These are phyloP conservation scores for Scenedesmus sp. DNA, from an alignment of 163 green algal species.

Conservation along the genomic window DNA sequence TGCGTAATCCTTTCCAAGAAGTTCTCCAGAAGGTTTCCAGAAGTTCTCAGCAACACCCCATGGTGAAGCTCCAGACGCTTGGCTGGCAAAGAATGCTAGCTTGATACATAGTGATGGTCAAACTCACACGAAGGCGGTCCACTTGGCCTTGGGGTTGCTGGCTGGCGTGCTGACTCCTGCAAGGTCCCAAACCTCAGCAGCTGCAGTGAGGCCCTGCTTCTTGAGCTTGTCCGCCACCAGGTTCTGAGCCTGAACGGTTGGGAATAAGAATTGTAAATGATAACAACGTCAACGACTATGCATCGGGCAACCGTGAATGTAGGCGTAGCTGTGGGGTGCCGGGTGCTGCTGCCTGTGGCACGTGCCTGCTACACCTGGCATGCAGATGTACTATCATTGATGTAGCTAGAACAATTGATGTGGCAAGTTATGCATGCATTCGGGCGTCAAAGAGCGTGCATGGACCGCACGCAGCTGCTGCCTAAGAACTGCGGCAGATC, in stretches of 20 bases:
- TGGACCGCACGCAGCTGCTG: background rate
- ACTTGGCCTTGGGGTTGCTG: background rate
- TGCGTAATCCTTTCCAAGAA: background rate
- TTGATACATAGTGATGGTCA: background rate
- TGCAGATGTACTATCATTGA: too few species aligned
- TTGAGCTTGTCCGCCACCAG: background rate
- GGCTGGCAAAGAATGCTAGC: background rate
- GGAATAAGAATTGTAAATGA: background rate
- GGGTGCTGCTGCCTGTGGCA: background rate
- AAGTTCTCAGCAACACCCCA: too few species aligned
- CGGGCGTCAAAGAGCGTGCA: background rate
- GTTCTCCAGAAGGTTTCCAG: too few species aligned
- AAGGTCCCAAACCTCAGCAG: background rate
- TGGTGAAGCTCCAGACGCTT: background rate
- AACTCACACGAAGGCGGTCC: background rate
- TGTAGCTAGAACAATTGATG: background rate
- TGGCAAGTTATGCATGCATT: background rate
- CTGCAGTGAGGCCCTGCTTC: background rate
- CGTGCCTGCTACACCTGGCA: too few species aligned
- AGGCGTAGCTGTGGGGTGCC: background rate
- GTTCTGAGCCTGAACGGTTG: slow-evolving; percentile 1
- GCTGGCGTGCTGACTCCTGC: background rate
- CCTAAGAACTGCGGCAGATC: background rate
- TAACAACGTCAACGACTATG: background rate
- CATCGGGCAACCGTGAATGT: background rate